These are phyloP conservation scores for Calonectria pteridis DNA, from an alignment of 2,329 filamentous ascomycete genomes.

Conservation along the genomic window DNA sequence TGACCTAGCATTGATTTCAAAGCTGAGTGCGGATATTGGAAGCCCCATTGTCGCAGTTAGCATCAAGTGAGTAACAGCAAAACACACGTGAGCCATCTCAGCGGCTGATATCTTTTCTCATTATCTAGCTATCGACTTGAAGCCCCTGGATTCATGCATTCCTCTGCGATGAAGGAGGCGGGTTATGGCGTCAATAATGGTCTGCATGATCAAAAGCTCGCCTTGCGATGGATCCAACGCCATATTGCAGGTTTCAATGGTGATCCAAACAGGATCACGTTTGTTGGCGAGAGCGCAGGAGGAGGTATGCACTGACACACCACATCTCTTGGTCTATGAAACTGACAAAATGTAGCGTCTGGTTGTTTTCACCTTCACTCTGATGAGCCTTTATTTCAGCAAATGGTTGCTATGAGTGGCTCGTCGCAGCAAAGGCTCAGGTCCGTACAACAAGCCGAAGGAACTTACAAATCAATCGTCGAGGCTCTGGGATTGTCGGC, in stretches of 20 bases:
- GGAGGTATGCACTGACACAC: neutral
- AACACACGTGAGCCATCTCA: too few species aligned
- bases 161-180: neutral
- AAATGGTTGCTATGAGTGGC: neutral
- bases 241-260: neutral
- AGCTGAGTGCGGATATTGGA: neutral
- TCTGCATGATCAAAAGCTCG: neutral
- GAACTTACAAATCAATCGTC: neutral
- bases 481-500: neutral
- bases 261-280: neutral
- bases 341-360: neutral
- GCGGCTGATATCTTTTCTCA: neutral
- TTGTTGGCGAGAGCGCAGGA: neutral
- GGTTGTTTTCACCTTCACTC: neutral
- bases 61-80: neutral
- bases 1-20: neutral
- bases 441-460: neutral
- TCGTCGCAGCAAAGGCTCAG: neutral
- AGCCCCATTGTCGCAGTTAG: neutral
- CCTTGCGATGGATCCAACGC: neutral
- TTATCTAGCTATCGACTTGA: neutral
- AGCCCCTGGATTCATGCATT: neutral
- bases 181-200: neutral
- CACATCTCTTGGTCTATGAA: too few species aligned
- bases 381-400: neutral